Evolutionary conservation across 1,284 basidiomycete genomes (phyloP).

Genomic region (Sporisorium reilianum): DNA sequence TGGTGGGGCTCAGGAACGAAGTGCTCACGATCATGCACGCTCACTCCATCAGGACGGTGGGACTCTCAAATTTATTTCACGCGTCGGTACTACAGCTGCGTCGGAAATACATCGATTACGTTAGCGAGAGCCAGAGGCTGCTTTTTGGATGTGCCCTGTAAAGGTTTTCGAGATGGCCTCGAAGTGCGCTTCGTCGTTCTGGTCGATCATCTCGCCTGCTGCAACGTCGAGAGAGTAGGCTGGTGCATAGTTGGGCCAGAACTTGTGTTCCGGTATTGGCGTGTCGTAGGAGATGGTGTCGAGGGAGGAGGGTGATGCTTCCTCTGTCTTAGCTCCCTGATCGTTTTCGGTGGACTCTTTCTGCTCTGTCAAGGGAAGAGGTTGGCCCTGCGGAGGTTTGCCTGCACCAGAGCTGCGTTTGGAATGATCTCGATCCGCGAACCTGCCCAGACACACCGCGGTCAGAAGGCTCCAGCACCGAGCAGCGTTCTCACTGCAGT

Average conservation of each 20-base stretch:
- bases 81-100: too few species aligned
- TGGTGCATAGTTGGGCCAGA: slow-evolving; percentile 38
- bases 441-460: slow-evolving; percentile 32
- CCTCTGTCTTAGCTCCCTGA: background rate
- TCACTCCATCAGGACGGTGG: too few species aligned
- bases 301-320: slow-evolving; percentile 10
- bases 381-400: slow-evolving; percentile 1
- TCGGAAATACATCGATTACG: too few species aligned
- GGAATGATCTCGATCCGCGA: slow-evolving; percentile 1
- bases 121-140: slow-evolving; percentile 3
- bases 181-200: slow-evolving; percentile 43
- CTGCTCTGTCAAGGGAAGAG: slow-evolving; percentile 19
- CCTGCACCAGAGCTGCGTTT: background rate
- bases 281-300: slow-evolving; percentile 34
- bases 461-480: slow-evolving; percentile 44
- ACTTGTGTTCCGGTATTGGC: slow-evolving; percentile 39
- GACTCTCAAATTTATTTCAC: too few species aligned
- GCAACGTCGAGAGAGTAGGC: slow-evolving; percentile 27
- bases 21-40: too few species aligned
- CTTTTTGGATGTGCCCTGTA: slow-evolving; percentile 14
- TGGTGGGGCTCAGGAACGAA: too few species aligned
- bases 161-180: slow-evolving; percentile 27
- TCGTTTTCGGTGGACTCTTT: background rate
- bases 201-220: slow-evolving; percentile 44
- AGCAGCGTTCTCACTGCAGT: slow-evolving; percentile 44